Evolutionary conservation across 352 stramenopile genomes (phyloP).

Genomic region (Phytophthora cactorum): DNA sequence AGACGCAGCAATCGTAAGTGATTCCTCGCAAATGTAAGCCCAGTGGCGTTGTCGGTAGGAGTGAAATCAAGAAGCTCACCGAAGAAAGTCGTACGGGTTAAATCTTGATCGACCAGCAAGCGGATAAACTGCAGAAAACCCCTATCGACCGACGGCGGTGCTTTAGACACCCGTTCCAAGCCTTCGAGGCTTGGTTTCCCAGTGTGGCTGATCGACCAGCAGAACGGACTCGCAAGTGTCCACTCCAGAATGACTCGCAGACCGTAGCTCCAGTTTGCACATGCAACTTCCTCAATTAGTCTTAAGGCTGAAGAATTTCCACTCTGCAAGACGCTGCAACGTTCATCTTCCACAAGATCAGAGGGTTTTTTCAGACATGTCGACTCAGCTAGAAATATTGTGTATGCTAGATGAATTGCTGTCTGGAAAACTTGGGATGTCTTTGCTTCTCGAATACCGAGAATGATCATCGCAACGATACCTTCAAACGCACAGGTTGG

Average conservation of each 20-base stretch:
- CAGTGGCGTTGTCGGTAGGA: not conserved
- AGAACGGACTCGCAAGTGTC: conserved; percentile 35
- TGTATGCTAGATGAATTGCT: conserved; percentile 48
- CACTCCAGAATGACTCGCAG: conserved; percentile 38
- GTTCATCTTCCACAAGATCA: not conserved
- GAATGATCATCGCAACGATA: conserved; percentile 39
- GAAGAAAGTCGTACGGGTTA: conserved; percentile 39
- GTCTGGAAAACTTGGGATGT: conserved; percentile 42
- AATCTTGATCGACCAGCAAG: conserved; percentile 41
- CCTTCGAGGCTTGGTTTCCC: not conserved
- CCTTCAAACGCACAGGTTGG: conserved; percentile 48
- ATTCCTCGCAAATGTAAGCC: conserved; percentile 9
- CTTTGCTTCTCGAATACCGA: conserved; percentile 36
- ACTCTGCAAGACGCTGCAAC: not conserved
- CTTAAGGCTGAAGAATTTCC: not conserved
- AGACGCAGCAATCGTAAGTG: conserved; percentile 31
- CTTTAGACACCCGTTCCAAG: conserved; percentile 1
- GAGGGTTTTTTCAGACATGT: not conserved
- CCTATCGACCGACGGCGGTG: conserved; percentile 32
- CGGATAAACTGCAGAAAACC: conserved; percentile 49
- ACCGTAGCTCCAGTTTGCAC: conserved; percentile 31
- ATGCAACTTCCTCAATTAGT: conserved; percentile 25
- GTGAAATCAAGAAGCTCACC: conserved; percentile 27
- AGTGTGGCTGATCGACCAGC: conserved; percentile 34
- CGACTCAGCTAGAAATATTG: conserved; percentile 37